Percentiles rank a stretch among this genome's conserved stretches.
These are phyloP conservation scores for Lepiota venenata DNA, from an alignment of 768 basidiomycete genomes.

Conservation along the genomic window DNA sequence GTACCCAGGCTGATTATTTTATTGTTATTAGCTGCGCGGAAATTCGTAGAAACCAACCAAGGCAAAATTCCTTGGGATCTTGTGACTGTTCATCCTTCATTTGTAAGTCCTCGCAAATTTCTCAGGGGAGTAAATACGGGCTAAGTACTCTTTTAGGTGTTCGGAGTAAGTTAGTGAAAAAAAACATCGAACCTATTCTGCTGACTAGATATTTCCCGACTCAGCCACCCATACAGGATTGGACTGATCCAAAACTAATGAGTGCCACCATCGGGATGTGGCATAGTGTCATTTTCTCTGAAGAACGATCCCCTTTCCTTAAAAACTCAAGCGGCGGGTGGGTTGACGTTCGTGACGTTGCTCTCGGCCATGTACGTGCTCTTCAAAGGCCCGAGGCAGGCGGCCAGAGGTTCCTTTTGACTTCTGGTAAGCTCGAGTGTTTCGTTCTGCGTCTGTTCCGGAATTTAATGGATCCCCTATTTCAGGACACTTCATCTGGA, in stretches of 20 bases:
- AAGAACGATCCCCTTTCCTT: not conserved
- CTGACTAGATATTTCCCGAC: too few relatives aligned
- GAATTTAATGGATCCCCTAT: too few relatives aligned
- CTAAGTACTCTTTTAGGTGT: too few relatives aligned
- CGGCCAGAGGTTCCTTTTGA: not conserved
- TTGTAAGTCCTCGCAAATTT: too few relatives aligned
- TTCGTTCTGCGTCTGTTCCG: too few relatives aligned
- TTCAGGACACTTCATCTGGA: too few relatives aligned
- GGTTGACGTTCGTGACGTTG: slow-evolving; percentile 2
- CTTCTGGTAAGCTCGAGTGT: not conserved
- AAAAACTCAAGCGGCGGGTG: not conserved
- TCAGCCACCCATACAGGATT: not conserved
- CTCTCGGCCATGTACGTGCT: not conserved
- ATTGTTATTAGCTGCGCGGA: not conserved
- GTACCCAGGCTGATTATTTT: too few relatives aligned
- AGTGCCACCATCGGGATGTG: not conserved
- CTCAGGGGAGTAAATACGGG: too few relatives aligned
- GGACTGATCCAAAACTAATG: not conserved
- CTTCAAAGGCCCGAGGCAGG: not conserved
- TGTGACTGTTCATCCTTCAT: not conserved
- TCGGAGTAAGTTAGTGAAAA: too few relatives aligned
- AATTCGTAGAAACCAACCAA: not conserved
- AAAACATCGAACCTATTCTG: too few relatives aligned
- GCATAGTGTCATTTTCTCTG: not conserved
- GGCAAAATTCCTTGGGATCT: not conserved